Conservation (phyloP, 352 stramenopile genomes). For the Phytophthora vignae region DNA sequence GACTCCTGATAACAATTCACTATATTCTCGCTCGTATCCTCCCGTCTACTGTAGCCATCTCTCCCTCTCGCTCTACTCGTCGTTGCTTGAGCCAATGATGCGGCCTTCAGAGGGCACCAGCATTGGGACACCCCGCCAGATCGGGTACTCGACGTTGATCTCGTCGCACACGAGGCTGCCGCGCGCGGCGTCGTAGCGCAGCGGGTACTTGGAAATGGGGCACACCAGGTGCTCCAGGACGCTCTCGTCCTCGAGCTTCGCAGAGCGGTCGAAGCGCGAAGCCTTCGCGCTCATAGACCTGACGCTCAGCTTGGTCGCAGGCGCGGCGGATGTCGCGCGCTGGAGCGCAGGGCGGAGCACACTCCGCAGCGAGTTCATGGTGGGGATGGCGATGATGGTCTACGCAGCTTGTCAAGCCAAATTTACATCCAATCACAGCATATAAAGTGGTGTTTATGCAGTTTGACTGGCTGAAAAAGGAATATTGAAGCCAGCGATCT, state of each 20-base stretch:
- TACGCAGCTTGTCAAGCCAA: not conserved
- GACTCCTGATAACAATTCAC: constrained; percentile 12
- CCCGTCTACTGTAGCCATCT: not conserved
- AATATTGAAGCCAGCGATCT: constrained; percentile 49
- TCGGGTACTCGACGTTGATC: constrained; percentile 88
- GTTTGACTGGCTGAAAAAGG: constrained; percentile 29
- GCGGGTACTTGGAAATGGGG: constrained; percentile 85
- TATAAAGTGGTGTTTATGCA: not conserved
- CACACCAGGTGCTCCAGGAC: constrained; percentile 85
- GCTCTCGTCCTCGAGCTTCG: constrained; percentile 63
- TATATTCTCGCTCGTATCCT: constrained; percentile 14
- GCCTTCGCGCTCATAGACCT: constrained; percentile 12
- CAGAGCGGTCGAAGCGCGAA: constrained; percentile 30
- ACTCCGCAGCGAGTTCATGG: constrained; percentile 26
- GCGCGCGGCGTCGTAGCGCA: constrained; percentile 70
- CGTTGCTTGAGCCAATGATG: constrained; percentile 58
- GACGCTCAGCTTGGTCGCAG: not conserved
- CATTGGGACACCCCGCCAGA: constrained; percentile 72
- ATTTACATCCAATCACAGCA: constrained; percentile 19
- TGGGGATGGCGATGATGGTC: constrained; percentile 1
- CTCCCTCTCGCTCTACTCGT: constrained; percentile 10
- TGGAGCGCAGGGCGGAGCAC: constrained; percentile 17
- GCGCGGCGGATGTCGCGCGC: constrained; percentile 3
- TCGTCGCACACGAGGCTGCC: constrained; percentile 82
- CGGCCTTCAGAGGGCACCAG: constrained; percentile 81